These are phyloP conservation scores for Camelina hispida DNA, from an alignment of 345 rosid genomes.

Conservation along the genomic window DNA sequence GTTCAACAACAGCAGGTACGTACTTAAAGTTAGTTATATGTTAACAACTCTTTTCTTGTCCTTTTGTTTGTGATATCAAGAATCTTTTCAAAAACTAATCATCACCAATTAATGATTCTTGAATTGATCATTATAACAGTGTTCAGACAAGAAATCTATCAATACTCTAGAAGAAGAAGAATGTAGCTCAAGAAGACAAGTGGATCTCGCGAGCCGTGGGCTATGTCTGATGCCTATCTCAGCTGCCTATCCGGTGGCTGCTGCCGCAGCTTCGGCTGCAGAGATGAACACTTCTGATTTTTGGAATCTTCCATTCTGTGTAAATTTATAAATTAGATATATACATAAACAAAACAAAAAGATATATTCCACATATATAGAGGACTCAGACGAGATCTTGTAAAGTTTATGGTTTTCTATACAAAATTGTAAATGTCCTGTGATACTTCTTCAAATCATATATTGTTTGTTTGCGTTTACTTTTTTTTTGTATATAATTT, in stretches of 20 bases:
- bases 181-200: conserved; percentile 47
- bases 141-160: conserved; percentile 17
- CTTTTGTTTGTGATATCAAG: not conserved
- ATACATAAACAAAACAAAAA: conserved; percentile 1
- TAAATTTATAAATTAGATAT: conserved; percentile 30
- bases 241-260: conserved; percentile 65
- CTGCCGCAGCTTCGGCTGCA: conserved; percentile 43
- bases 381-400: not conserved
- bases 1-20: conserved; percentile 77
- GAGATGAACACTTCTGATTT: conserved; percentile 69
- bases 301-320: conserved; percentile 53
- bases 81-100: conserved; percentile 18
- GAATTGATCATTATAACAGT: conserved; percentile 24
- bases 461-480: conserved; percentile 23
- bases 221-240: conserved; percentile 84
- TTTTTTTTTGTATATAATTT: not conserved
- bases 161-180: conserved; percentile 38
- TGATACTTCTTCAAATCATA: not conserved
- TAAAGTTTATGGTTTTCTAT: conserved; percentile 25
- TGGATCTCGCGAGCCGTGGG: conserved; percentile 76
- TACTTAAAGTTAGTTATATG: conserved; percentile 31
- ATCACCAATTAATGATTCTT: conserved; percentile 30
- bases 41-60: conserved; percentile 34
- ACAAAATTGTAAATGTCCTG: conserved; percentile 34
- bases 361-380: not conserved